Base-by-base conservation (phyloP, 371 early-diverging fungal genomes). In the Lichtheimia ornata region DNA sequence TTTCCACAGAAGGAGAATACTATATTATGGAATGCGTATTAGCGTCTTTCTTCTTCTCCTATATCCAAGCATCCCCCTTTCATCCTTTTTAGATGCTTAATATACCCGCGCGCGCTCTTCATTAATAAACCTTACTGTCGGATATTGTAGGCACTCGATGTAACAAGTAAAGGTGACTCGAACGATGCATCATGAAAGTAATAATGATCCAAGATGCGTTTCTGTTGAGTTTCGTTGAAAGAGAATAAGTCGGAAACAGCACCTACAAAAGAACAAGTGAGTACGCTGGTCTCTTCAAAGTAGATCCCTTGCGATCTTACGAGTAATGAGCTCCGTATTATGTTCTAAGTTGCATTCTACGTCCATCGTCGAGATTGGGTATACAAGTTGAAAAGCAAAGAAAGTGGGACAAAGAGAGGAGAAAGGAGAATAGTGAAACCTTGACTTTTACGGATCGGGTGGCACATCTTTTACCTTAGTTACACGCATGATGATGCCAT, bases 1-100 rank as follows among this genome's bases (percentile, higher is more conserved):
- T 56, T 62, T 69, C 70, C 70, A 69, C 5, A 65, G 45, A 9
- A 65, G 40, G n/a, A 69, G 53, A 27, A 62, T 53, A 11, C 67
- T 66, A 27, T 15, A 4, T 20, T 49, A 42, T 14, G 44, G 35
- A 35, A 35, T 35, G 5, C 35, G 9, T 35, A 9, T 35, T 35
- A 35, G 35, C 11, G 35, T 28, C 28, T 5, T 4, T 28, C 28
- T 5, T 4, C 4, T 11, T 35, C 35, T 35, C 35, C 35, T 35
- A 35, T 35, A 11, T 11, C 11, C 11, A 35, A 35, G 35, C 35
- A 35, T 35, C 35, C 35, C 35, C 35, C 35, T 35, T 35, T 35
- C 35, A 9, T 35, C 11, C 11, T 35, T 11, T 11, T 35, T 35
- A 35, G 28, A 22, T 22, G 22, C 22, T 22, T 22, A 28, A 35